Conservation (phyloP, 306 rosid genomes). For the Rosa lucieae region DNA sequence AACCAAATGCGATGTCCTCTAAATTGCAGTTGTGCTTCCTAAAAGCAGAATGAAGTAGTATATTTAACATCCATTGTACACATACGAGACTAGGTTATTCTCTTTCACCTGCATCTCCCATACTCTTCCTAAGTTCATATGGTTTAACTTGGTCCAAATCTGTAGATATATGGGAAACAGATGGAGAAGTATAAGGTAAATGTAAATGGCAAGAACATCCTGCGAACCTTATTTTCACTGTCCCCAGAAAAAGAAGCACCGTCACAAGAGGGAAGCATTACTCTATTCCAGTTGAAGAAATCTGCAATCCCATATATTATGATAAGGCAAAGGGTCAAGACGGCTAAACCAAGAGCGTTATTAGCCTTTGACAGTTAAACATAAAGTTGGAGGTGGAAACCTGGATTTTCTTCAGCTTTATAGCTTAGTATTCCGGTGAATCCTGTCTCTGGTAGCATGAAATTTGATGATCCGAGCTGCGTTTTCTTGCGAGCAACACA, state of each 20-base stretch:
- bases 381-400: conserved; percentile 32
- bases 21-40: conserved; percentile 66
- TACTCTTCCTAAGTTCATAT: background rate
- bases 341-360: background rate
- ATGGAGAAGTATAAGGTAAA: background rate
- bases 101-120: background rate
- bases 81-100: background rate
- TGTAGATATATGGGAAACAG: background rate
- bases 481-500: conserved; percentile 64
- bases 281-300: conserved; percentile 82
- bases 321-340: conserved; percentile 20
- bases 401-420: conserved; percentile 64
- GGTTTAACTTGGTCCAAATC: background rate
- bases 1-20: conserved; percentile 78
- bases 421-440: conserved; percentile 74
- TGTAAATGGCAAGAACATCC: background rate
- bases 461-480: conserved; percentile 56
- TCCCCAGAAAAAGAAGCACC: conserved; percentile 87
- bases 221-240: conserved; percentile 49
- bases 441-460: conserved; percentile 63
- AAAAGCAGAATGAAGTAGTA: conserved; percentile 9
- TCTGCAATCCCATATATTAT: conserved; percentile 40
- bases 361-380: background rate
- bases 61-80: conserved; percentile 16
- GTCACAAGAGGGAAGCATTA: conserved; percentile 80